Evolutionary conservation across 768 basidiomycete species (phyloP).

Genomic region (Pulveroboletus sp.): DNA sequence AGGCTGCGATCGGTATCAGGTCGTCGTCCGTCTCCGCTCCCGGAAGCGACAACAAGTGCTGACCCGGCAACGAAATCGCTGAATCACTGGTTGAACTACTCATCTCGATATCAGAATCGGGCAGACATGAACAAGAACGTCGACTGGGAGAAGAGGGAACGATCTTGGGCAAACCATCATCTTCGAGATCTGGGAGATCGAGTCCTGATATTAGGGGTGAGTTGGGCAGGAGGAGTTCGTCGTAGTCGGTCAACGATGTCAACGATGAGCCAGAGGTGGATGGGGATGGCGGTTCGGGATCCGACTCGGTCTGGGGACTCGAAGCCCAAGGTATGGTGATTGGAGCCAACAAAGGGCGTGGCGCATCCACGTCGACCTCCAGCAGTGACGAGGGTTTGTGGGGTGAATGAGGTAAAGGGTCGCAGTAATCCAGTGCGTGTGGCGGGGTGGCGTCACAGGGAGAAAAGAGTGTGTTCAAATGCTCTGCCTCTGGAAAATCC

Average conservation of each 20-base stretch:
- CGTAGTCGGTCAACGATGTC: constrained; percentile 23
- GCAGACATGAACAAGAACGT: constrained; percentile 25
- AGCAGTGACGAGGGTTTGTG: constrained; percentile 22
- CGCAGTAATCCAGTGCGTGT: constrained; percentile 11
- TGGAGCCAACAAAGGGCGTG: constrained; percentile 17
- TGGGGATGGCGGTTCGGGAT: constrained; percentile 13
- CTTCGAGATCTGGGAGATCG: constrained; percentile 32
- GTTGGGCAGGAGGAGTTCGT: constrained; percentile 20
- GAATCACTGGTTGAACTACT: constrained; percentile 15
- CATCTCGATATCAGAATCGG: constrained; percentile 30
- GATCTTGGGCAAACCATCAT: constrained; percentile 19
- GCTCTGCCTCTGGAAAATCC: constrained; percentile 18
- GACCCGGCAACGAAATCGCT: constrained; percentile 15
- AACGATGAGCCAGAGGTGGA: constrained; percentile 12
- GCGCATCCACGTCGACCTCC: constrained; percentile 20
- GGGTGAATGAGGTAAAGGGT: constrained; percentile 15
- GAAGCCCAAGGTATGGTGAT: constrained; percentile 24
- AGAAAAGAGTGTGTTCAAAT: constrained; percentile 18
- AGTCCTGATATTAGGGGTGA: constrained; percentile 32
- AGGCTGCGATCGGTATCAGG: constrained; percentile 32
- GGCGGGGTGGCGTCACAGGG: constrained; percentile 9
- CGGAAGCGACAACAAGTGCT: constrained; percentile 36
- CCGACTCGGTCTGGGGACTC: constrained; percentile 7
- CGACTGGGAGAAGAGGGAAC: constrained; percentile 30
- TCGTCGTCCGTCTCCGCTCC: constrained; percentile 43